Evolutionary conservation across 306 rosid genomes (phyloP).

Genomic region (Datisca glomerata): DNA sequence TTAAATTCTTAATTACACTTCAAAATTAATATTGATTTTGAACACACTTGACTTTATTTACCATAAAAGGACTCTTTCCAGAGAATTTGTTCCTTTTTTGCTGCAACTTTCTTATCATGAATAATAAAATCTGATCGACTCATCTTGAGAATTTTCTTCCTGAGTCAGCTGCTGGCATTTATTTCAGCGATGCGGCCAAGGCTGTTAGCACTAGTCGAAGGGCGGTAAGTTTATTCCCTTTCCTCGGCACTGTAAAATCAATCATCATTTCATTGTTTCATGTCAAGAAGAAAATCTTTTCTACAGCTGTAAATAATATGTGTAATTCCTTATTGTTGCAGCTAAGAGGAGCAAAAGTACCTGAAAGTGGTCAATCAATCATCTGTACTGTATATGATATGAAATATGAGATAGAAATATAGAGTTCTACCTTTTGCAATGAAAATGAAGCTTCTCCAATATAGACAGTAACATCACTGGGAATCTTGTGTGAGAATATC

Average conservation of each 20-base stretch:
- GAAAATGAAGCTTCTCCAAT: too few relatives aligned
- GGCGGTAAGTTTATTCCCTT: conserved; percentile 31
- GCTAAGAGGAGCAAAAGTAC: conserved; percentile 68
- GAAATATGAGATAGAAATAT: too few relatives aligned
- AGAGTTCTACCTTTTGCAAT: too few relatives aligned
- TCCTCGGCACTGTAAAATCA: not conserved
- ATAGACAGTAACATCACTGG: too few relatives aligned
- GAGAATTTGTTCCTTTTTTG: not conserved
- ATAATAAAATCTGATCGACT: not conserved
- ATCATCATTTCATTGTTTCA: not conserved
- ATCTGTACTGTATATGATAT: too few relatives aligned
- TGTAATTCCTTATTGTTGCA: conserved; percentile 19
- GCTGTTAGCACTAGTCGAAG: conserved; percentile 58
- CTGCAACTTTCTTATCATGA: not conserved
- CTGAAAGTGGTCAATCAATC: too few relatives aligned
- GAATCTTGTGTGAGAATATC: too few relatives aligned
- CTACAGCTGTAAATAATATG: not conserved
- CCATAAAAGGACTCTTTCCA: not conserved
- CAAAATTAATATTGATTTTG: too few relatives aligned
- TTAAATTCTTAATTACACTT: not conserved
- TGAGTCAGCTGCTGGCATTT: conserved; percentile 30
- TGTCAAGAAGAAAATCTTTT: not conserved
- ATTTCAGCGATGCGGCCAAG: conserved; percentile 30
- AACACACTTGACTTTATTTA: too few relatives aligned
- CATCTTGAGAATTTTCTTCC: not conserved